phyloP scores from a whole-genome alignment of 345 rosid genomes.

The Odontarrhena argentea region DNA sequence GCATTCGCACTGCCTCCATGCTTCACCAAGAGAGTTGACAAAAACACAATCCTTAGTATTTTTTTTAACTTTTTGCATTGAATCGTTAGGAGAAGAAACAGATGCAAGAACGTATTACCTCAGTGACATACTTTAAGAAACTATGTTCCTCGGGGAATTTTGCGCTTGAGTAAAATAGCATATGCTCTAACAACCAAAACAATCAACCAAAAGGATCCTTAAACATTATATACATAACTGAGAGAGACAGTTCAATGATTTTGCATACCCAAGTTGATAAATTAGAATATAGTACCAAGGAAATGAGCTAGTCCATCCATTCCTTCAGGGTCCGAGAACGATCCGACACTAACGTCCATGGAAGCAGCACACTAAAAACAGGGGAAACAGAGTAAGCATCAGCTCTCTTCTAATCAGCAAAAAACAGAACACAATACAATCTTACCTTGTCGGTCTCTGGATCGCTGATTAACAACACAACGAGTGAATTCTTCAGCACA shows the following conservation, averaged over 20 bases:
- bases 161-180: slow-evolving; percentile 91
- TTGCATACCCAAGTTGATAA: not conserved
- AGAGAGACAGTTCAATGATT: not conserved
- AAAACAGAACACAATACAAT: no score
- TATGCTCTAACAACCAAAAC: slow-evolving; percentile 58
- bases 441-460: slow-evolving; percentile 79
- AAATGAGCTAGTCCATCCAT: slow-evolving; percentile 96
- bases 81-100: not conserved
- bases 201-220: not conserved
- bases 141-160: slow-evolving; percentile 85
- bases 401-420: no score
- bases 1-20: slow-evolving; percentile 92
- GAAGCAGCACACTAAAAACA: slow-evolving; percentile 80
- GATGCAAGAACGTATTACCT: slow-evolving; percentile 47
- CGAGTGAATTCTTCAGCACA: slow-evolving; percentile 67
- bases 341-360: slow-evolving; percentile 79
- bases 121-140: slow-evolving; percentile 66
- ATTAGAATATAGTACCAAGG: slow-evolving; percentile 53
- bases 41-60: not conserved
- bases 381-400: no score
- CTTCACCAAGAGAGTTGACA: slow-evolving; percentile 43
- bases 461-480: slow-evolving; percentile 75
- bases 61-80: no score
- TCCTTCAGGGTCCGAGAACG: slow-evolving; percentile 74
- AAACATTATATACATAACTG: not conserved